Base-by-base conservation (phyloP, 2,329 filamentous ascomycete genomes). In the Sphaerulina populicola region DNA sequence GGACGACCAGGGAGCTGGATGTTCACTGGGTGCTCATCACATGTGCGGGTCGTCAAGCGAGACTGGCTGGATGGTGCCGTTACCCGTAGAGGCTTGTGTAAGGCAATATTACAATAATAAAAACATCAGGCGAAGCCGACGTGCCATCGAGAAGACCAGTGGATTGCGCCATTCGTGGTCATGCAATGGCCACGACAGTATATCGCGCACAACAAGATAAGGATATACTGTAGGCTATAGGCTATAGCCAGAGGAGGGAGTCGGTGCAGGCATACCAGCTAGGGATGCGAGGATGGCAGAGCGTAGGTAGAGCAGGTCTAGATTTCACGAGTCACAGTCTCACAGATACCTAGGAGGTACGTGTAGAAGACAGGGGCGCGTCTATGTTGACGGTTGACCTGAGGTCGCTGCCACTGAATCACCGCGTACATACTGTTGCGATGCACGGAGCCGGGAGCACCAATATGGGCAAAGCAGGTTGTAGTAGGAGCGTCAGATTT, bases 341-440 rank as follows among this genome's bases (percentile, higher is more conserved):
- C n/a, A n/a, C n/a, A n/a, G n/a, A n/a, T n/a, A n/a, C n/a, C n/a
- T n/a, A n/a, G n/a, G n/a, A 41, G 18, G 18, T 18, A 18, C 18
- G 4, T 18, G 18, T 39, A 14, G 15, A 10, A 41, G 39, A 45
- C 29, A 45, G 11, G 15, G n/a, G 31, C 31, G n/a, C 11, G 18
- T 14, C 14, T 33, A 6, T 9, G 29, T 21, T 15, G 36, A 41
- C 37, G n/a, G 29, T 21, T 15, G 36, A 41, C 37, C 46, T 42
- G 46, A 48, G 27, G 46, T 48, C 35, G 39, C 29, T 42, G 38
- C 46, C 46, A 48, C 46, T 48, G 46, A 48, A 14, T 48, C 46
- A 29, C 21, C 15, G 15, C 21, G 18, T 6, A 12, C 10, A 39
- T 6, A 14, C 6, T 6, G 14, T 15, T 6, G 37, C 14, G 37